Percentiles rank a stretch among this genome's conserved stretches.
Conservation (phyloP, 306 rosid species). For the Gastrolobium villosum region DNA sequence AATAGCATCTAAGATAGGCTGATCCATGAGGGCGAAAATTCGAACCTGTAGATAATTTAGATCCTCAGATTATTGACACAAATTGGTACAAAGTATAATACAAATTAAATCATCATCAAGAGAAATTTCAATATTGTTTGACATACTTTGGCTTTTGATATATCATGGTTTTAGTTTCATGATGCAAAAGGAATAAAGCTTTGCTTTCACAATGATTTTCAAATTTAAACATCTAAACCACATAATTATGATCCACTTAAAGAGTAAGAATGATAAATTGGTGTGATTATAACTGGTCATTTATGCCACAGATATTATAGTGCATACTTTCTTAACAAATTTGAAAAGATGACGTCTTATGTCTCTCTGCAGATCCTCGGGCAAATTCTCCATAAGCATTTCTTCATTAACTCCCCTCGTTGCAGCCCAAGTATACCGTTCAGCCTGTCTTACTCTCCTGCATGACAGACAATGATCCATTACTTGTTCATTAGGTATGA, state of each 20-base stretch:
- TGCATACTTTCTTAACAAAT: slow-evolving; percentile 49
- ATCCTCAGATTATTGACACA: neutral
- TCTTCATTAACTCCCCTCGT: slow-evolving; percentile 94
- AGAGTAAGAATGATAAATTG: slow-evolving; percentile 7
- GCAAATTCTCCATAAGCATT: slow-evolving; percentile 73
- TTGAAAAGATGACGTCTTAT: slow-evolving; percentile 89
- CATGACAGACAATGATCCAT: slow-evolving; percentile 2
- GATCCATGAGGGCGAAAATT: slow-evolving; percentile 79
- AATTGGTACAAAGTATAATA: slow-evolving; percentile 16
- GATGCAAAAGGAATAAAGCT: slow-evolving; percentile 25
- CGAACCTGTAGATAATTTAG: slow-evolving; percentile 62
- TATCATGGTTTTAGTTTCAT: slow-evolving; percentile 15
- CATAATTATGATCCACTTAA: neutral
- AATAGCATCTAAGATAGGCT: slow-evolving; percentile 74
- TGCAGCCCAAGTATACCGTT: slow-evolving; percentile 88
- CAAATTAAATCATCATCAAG: too few relatives aligned
- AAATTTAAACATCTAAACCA: neutral
- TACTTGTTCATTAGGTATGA: neutral
- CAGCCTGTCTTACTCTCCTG: slow-evolving; percentile 82
- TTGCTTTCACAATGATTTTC: slow-evolving; percentile 1
- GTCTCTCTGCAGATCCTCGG: slow-evolving; percentile 88
- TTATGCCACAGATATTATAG: slow-evolving; percentile 1
- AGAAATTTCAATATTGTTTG: neutral
- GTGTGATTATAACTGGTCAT: slow-evolving; percentile 24
- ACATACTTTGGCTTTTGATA: neutral